phyloP scores from a whole-genome alignment of 371 early-diverging fungal genomes.

The Thermomucor indicae-seudaticae region DNA sequence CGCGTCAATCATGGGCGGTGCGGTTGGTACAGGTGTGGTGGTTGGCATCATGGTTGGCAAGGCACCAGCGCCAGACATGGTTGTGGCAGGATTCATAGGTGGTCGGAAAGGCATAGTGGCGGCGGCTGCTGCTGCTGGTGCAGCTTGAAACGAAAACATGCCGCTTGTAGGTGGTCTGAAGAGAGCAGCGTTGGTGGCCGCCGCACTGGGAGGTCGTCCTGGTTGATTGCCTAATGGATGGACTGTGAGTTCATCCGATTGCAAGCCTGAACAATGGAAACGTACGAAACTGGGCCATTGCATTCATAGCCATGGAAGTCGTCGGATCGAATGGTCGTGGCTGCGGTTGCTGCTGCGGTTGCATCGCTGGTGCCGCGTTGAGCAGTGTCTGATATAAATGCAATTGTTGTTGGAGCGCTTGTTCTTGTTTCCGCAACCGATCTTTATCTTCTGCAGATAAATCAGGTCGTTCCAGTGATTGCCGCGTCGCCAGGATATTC shows the following conservation, averaged over 20 bases:
- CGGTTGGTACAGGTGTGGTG: background rate
- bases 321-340: conserved; percentile 3
- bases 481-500: conserved; percentile 21
- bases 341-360: conserved; percentile 7
- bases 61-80: conserved; percentile 6
- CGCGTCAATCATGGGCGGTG: conserved; percentile 13
- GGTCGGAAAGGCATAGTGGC: too few relatives aligned
- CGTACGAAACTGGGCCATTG: background rate
- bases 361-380: too few relatives aligned
- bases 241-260: too few relatives aligned
- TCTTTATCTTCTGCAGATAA: conserved; percentile 29
- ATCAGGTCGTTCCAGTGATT: conserved; percentile 30
- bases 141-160: conserved; percentile 6
- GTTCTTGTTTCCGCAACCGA: conserved; percentile 10
- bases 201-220: background rate
- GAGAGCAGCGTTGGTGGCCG: conserved; percentile 11
- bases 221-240: too few relatives aligned
- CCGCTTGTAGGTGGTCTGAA: conserved; percentile 10
- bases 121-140: background rate
- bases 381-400: conserved; percentile 3
- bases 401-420: conserved; percentile 14
- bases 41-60: background rate
- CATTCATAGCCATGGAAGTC: too few relatives aligned
- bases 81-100: too few relatives aligned
- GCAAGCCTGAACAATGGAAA: too few relatives aligned